Evolutionary conservation across 2,329 filamentous ascomycete species (phyloP).

Genomic region (Nemania sp.): DNA sequence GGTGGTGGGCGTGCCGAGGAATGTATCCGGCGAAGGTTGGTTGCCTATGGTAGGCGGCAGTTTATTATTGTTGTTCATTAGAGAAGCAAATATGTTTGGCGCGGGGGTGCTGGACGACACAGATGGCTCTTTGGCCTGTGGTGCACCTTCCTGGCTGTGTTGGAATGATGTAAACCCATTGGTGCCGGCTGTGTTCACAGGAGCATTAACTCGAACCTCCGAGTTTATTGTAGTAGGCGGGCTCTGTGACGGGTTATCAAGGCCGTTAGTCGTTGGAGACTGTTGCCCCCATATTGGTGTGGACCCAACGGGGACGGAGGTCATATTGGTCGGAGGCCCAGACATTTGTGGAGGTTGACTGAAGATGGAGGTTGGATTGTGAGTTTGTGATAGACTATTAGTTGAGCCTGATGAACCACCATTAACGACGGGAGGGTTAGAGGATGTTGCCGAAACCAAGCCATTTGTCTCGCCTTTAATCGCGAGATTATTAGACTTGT

Average conservation of each 20-base stretch:
- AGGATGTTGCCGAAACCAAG: slow-evolving; percentile 10
- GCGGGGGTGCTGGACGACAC: too few species aligned
- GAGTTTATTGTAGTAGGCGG: neutral
- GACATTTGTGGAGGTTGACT: neutral
- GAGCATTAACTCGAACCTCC: neutral
- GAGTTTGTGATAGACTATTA: neutral
- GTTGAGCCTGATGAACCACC: slow-evolving; percentile 6
- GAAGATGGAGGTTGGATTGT: slow-evolving; percentile 2
- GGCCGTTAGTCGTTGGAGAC: neutral
- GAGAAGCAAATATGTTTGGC: slow-evolving; percentile 13
- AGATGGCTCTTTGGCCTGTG: too few species aligned
- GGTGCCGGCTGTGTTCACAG: too few species aligned
- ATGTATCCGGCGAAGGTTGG: neutral
- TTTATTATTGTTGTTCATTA: neutral
- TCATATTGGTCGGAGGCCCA: neutral
- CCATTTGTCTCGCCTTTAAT: slow-evolving; percentile 22
- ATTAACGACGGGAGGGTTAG: slow-evolving; percentile 7
- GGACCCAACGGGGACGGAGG: neutral
- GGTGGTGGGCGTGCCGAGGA: neutral
- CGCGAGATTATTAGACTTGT: neutral
- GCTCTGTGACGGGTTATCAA: neutral
- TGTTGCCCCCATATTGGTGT: neutral
- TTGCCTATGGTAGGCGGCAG: neutral
- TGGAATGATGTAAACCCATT: too few species aligned
- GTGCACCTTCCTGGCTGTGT: too few species aligned